Evolutionary conservation across 2,329 filamentous ascomycete species (phyloP).

Genomic region (Tolypocladium inflatum): DNA sequence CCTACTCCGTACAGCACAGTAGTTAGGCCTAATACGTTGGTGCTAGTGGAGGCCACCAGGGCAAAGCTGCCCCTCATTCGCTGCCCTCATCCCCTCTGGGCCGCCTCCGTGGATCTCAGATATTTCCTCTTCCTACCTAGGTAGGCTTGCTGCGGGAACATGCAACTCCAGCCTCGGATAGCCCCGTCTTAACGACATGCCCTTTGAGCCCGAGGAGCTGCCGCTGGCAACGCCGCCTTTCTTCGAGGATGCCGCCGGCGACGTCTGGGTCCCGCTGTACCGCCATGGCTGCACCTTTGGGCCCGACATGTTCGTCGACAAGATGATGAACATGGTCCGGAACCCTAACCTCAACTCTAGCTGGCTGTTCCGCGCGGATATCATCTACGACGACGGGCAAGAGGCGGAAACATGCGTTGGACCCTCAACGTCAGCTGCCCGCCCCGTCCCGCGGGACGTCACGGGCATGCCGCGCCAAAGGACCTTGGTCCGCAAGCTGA

Average conservation of each 20-base stretch:
- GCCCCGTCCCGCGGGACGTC: constrained; percentile 10
- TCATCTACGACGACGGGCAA: constrained; percentile 36
- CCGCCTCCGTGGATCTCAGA: neutral
- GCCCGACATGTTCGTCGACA: constrained; percentile 50
- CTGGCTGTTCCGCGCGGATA: constrained; percentile 70
- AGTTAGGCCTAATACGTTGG: neutral
- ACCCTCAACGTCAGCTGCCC: neutral
- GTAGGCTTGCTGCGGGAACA: neutral
- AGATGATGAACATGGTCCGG: constrained; percentile 65
- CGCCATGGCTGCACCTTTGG: constrained; percentile 52
- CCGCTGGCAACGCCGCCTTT: constrained; percentile 14
- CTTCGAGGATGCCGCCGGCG: constrained; percentile 15
- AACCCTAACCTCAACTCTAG: constrained; percentile 75
- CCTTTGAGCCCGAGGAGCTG: constrained; percentile 19
- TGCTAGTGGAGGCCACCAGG: neutral
- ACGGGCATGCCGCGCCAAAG: constrained; percentile 35
- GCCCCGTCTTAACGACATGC: constrained; percentile 4
- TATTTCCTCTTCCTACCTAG: neutral
- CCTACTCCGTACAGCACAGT: neutral
- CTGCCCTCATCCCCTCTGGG: neutral
- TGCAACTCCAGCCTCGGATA: neutral
- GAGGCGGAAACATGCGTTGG: constrained; percentile 3
- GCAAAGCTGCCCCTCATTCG: neutral
- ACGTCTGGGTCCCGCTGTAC: constrained; percentile 44
- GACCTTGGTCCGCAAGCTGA: constrained; percentile 64